A percentile compares a stretch with the other conserved stretches of the same genome.
These are phyloP conservation scores for Boletellus ananiceps DNA, from an alignment of 768 basidiomycete genomes.

Conservation along the genomic window DNA sequence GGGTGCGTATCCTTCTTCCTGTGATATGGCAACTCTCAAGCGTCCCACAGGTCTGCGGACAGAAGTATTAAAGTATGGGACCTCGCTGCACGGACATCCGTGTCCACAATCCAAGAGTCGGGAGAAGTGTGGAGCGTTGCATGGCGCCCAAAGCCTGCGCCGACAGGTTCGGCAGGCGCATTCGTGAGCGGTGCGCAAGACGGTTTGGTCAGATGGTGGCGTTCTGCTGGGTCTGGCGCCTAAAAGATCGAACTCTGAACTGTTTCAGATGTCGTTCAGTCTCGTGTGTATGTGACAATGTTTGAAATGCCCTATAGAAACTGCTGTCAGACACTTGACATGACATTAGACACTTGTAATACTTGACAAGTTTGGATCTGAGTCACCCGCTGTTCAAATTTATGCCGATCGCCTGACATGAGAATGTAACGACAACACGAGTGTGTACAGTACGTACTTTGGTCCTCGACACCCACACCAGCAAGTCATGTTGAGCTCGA, in stretches of 20 bases:
- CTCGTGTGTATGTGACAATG: too few species aligned
- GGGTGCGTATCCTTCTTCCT: slow-evolving; percentile 48
- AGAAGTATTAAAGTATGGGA: slow-evolving; percentile 89
- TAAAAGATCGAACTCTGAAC: slow-evolving; percentile 5
- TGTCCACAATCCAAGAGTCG: slow-evolving; percentile 72
- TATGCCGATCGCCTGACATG: background rate
- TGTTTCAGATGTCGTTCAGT: too few species aligned
- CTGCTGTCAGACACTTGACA: too few species aligned
- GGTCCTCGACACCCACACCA: background rate
- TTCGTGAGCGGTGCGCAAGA: slow-evolving; percentile 74
- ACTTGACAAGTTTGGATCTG: too few species aligned
- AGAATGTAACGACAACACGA: background rate
- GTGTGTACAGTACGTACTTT: background rate
- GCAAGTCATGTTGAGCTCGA: slow-evolving; percentile 9
- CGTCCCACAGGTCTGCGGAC: slow-evolving; percentile 63
- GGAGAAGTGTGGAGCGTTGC: slow-evolving; percentile 83
- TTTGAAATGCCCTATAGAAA: too few species aligned
- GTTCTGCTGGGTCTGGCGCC: slow-evolving; percentile 53
- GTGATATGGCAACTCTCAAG: background rate
- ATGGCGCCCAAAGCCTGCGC: slow-evolving; percentile 65
- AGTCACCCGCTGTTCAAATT: background rate
- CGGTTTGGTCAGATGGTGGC: slow-evolving; percentile 72
- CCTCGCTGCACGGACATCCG: slow-evolving; percentile 63
- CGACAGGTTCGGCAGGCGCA: slow-evolving; percentile 51
- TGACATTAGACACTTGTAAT: too few species aligned